Base-by-base conservation (phyloP, 208 protist species). In the Leptomonas pyrrhocoris region DNA sequence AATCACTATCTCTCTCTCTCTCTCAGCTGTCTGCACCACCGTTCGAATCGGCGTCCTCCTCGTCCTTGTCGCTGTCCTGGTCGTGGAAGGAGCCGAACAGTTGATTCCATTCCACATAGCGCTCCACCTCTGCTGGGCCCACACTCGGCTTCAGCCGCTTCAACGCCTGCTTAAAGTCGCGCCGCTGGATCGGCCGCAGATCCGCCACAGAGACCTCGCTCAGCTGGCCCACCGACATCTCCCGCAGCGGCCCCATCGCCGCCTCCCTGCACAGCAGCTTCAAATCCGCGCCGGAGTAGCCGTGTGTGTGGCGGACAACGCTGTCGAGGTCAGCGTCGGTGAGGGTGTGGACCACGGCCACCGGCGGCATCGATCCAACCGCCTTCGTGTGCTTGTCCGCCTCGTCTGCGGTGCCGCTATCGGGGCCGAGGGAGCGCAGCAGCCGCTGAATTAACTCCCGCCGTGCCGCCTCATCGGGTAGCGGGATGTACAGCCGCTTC, bases 401-500 rank as follows among this genome's bases (percentile, higher is more conserved):
- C 8, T 25, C 66, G 11, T 28, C 40, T 12, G 30, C 48, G 40
- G 51, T 56, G 19, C 28, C 38, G 8, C 55, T 62, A 18, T 38
- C 50, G 31, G 64, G 49, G 13, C 25, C 71, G 49, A 94, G 84
- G 13, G 71, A 79, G 34, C 68, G 55, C 34, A 94, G 79, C 49
- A 96, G 87, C 11, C 81, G 75, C 36, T 80, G 68, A 12, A 94
- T 76, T 28, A 94, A 80, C 56, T 89, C 69, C 19, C 66, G 61
- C 3, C 89, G 83, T 36, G 86, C 86, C 6, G 50, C 49, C 16
- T 53, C 49, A 68, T 97, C 88, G 0, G 94, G 94, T 16, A 98
- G 79, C 2, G 93, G 88, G 63, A 98, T 96, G 79, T 96, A 96
- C 23, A 98, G 72, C 13, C 95, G 79, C 76, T 97, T 97, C 74